Evolutionary conservation across 441 rosid species (phyloP).

Genomic region (Pelargonium australe): DNA sequence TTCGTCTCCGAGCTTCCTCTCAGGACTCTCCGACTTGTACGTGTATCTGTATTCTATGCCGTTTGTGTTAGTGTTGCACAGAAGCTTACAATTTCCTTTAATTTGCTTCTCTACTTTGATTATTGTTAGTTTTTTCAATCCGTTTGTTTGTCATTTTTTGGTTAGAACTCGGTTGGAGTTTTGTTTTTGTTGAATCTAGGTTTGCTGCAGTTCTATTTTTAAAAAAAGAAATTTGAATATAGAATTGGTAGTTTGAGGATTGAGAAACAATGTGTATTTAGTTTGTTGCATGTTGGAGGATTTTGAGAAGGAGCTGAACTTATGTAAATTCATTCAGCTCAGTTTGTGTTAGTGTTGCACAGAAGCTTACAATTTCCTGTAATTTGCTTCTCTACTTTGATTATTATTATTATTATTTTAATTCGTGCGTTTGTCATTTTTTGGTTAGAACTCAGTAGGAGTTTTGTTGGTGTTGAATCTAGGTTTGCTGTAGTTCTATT

Average conservation of each 20-base stretch:
- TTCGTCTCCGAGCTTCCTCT: conserved; percentile 61
- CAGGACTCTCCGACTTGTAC: conserved; percentile 30
- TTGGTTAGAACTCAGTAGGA: background rate
- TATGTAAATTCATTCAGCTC: background rate
- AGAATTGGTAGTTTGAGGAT: background rate
- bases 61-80: background rate
- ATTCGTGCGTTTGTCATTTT: background rate
- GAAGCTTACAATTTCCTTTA: background rate
- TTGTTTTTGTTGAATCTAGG: background rate
- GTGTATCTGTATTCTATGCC: background rate
- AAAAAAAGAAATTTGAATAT: background rate
- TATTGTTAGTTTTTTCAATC: background rate
- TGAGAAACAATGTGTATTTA: background rate
- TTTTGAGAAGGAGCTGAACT: background rate
- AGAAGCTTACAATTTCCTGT: background rate
- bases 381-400: background rate
- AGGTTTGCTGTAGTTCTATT: background rate
- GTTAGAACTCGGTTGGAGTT: background rate
- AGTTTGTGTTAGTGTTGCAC: background rate
- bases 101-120: background rate
- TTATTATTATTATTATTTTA: background rate
- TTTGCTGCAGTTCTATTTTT: background rate
- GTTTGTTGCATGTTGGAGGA: background rate
- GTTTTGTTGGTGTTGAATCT: background rate
- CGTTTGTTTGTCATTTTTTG: background rate